phyloP scores from a whole-genome alignment of 345 rosid genomes.

The Eucalyptus marginata region DNA sequence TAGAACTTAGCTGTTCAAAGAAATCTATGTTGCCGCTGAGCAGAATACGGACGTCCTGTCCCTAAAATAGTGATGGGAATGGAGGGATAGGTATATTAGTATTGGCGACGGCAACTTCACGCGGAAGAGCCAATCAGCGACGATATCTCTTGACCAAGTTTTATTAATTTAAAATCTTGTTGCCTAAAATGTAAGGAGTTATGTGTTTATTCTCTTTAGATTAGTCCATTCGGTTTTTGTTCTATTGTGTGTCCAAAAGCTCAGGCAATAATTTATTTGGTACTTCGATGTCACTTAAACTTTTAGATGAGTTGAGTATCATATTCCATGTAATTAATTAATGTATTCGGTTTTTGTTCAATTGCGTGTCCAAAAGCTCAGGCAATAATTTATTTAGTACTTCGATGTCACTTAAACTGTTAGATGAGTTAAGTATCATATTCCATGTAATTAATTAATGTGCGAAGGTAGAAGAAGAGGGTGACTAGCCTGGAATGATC shows the following conservation, averaged over 20 bases:
- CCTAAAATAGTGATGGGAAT: neutral
- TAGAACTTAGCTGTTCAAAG: neutral
- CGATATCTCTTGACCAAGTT: neutral
- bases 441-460: neutral
- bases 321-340: neutral
- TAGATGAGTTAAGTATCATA: neutral
- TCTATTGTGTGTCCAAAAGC: neutral
- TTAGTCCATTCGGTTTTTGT: neutral
- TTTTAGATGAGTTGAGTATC: neutral
- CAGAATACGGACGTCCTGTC: neutral
- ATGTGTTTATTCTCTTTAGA: neutral
- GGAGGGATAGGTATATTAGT: neutral
- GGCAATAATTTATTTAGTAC: neutral
- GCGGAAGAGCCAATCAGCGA: neutral
- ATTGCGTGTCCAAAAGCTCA: neutral
- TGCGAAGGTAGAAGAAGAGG: neutral
- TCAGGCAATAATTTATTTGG: neutral
- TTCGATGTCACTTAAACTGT: neutral
- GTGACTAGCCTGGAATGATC: neutral
- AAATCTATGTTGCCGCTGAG: neutral
- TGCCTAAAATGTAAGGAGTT: neutral
- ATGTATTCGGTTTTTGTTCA: neutral
- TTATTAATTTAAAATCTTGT: neutral
- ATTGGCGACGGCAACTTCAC: neutral
- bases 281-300: neutral